Evolutionary conservation across 306 rosid genomes (phyloP), one percentile per base, ranked within the genome.

Genomic region (Bauhinia variegata): DNA sequence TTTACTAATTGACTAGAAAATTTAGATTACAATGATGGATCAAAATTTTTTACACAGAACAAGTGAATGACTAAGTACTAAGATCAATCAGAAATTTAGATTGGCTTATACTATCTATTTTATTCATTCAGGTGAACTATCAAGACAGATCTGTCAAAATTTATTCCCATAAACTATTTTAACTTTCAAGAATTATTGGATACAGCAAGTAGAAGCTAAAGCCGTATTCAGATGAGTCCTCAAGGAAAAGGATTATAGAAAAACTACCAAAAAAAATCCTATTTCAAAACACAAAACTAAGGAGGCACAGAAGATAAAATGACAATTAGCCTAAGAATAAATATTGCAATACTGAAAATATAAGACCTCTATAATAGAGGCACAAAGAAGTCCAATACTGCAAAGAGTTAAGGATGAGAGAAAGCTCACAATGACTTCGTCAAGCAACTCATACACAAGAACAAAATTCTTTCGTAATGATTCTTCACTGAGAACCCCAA

Each of bases 371-470:
- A 23, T 23, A 23, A 23, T 23, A 23, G 28, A 23, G 28, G 28
- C 28, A 23, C 2, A 23, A 23, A 23, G 2, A 23, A 23, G 28
- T 23, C 28, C 28, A 23, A 23, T 2, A 23, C 2, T 23, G 28
- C 1, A 65, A 38, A 39, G 41, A 41, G 63, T 8, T 6, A 11
- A 6, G 9, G 5, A 62, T 11, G 55, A 69, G 56, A 68, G 65
- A 55, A 72, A 48, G 65, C 95, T 87, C 67, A 90, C 96, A 23
- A 90, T 90, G 83, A 82, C 89, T 90, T 90, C 96, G 67, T 90
- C 96, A 4, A 90, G 96, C 80, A 90, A 74, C 81, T 90, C 96
- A 6, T 90, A 90, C 68, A 90, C 95, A 56, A 87, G 95, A 67
- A 90, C 91, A 77, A 90, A 87, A 73, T 90, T 89, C 65, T 82